A percentile compares a stretch with the other conserved stretches of the same genome.
Evolutionary conservation across 2,329 filamentous ascomycete genomes (phyloP).

Genomic region (Atkinsonella texensis): DNA sequence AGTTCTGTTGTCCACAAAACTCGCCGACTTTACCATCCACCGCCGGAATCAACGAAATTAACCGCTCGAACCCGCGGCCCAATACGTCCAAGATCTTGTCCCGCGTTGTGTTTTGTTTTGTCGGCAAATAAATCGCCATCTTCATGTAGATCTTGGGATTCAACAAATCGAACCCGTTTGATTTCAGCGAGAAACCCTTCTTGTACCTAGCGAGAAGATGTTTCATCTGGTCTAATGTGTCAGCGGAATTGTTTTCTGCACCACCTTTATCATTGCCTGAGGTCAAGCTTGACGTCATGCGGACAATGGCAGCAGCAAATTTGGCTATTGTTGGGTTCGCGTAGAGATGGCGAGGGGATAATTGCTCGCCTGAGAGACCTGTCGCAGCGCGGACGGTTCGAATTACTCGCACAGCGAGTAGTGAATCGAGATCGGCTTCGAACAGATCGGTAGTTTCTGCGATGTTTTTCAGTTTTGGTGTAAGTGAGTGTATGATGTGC

Average conservation of each 20-base stretch:
- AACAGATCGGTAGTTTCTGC: conserved; percentile 15
- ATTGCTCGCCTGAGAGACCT: conserved; percentile 13
- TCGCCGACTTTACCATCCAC: neutral
- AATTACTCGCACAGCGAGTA: conserved; percentile 17
- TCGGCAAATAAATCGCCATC: neutral
- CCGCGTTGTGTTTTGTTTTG: neutral
- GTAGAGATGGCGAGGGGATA: conserved; percentile 23
- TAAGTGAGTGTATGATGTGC: conserved; percentile 11
- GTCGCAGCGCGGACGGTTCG: conserved; percentile 19
- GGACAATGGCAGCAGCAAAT: conserved; percentile 14
- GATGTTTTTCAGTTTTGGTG: conserved; percentile 5
- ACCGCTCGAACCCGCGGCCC: neutral
- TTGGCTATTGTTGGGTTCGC: conserved; percentile 17
- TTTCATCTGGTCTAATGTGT: neutral
- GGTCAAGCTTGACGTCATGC: conserved; percentile 3
- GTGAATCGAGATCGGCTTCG: conserved; percentile 20
- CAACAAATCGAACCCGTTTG: neutral
- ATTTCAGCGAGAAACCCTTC: neutral
- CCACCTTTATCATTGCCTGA: conserved; percentile 6
- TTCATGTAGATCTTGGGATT: neutral
- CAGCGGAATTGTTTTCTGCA: conserved; percentile 23
- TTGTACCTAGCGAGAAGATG: neutral
- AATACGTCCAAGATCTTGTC: neutral
- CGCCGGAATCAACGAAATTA: neutral
- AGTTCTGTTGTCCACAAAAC: neutral